These are phyloP conservation scores for Metarhizium guizhouense DNA, from an alignment of 2,329 filamentous ascomycete genomes.

Conservation along the genomic window DNA sequence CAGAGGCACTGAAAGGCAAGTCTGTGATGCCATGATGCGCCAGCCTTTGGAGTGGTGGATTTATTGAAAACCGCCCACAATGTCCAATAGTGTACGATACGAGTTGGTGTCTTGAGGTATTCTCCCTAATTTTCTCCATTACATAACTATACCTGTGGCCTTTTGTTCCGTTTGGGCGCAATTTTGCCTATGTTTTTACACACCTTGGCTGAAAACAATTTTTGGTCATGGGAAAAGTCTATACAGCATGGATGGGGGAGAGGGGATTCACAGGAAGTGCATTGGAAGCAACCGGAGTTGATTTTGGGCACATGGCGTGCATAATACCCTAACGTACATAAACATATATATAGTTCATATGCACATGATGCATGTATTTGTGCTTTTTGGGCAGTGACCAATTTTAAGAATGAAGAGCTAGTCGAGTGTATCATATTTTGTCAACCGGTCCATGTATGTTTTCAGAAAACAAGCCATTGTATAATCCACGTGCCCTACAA, in stretches of 20 bases:
- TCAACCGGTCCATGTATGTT: background rate
- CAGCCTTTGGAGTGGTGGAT: background rate
- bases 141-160: background rate
- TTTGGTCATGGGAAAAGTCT: background rate
- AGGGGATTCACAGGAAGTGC: background rate
- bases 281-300: background rate
- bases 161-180: background rate
- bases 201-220: background rate
- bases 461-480: background rate
- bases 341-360: background rate
- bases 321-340: slow-evolving; percentile 1
- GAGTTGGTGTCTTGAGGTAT: background rate
- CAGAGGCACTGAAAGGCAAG: slow-evolving; percentile 3
- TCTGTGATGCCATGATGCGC: background rate
- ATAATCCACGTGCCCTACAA: no score
- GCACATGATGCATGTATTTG: background rate
- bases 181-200: background rate
- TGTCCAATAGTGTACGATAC: background rate
- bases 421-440: no score
- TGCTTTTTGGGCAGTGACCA: background rate
- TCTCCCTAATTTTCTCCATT: background rate
- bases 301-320: background rate
- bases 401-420: background rate
- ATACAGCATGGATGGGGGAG: background rate
- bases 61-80: background rate